Percentiles rank a stretch among this genome's conserved stretches.
Evolutionary conservation across 148 eudicot species (phyloP).

Genomic region (Drosera capensis): DNA sequence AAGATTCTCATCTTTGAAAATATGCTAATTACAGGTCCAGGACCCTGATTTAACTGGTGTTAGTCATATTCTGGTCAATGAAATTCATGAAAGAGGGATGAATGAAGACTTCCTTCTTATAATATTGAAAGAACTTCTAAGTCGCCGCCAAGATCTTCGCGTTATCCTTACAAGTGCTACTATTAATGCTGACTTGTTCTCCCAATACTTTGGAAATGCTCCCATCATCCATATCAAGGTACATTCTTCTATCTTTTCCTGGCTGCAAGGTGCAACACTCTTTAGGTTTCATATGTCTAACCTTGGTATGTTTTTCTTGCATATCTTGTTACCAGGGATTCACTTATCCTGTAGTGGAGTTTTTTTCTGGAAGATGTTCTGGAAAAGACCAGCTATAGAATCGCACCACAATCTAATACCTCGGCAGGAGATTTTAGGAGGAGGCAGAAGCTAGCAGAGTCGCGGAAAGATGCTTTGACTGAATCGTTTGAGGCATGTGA

Average conservation of each 20-base stretch:
- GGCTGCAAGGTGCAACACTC: slow-evolving; percentile 3
- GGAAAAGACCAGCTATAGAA: slow-evolving; percentile 64
- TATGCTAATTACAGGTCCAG: slow-evolving; percentile 62
- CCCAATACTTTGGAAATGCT: slow-evolving; percentile 79
- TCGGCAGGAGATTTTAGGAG: slow-evolving; percentile 56
- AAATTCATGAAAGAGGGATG: slow-evolving; percentile 99
- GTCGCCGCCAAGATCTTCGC: slow-evolving; percentile 83
- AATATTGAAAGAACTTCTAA: slow-evolving; percentile 78
- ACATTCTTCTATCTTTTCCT: too few species aligned
- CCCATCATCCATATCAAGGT: slow-evolving; percentile 89
- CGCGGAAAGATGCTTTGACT: slow-evolving; percentile 69
- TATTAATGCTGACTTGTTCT: slow-evolving; percentile 86
- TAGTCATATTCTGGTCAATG: slow-evolving; percentile 92
- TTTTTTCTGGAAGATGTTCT: slow-evolving; percentile 79
- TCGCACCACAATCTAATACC: slow-evolving; percentile 42
- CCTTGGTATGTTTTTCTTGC: slow-evolving; percentile 1
- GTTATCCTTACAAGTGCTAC: slow-evolving; percentile 95
- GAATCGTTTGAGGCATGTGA: slow-evolving; percentile 60
- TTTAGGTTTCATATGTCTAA: not conserved
- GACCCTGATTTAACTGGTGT: slow-evolving; percentile 76
- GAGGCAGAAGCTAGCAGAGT: slow-evolving; percentile 47
- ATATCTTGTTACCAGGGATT: slow-evolving; percentile 39
- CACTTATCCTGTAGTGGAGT: slow-evolving; percentile 74
- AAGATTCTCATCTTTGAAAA: too few species aligned
- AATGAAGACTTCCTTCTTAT: slow-evolving; percentile 92